These are phyloP conservation scores for Areca catechu DNA, from an alignment of 176 grass and related monocot species.

Conservation along the genomic window DNA sequence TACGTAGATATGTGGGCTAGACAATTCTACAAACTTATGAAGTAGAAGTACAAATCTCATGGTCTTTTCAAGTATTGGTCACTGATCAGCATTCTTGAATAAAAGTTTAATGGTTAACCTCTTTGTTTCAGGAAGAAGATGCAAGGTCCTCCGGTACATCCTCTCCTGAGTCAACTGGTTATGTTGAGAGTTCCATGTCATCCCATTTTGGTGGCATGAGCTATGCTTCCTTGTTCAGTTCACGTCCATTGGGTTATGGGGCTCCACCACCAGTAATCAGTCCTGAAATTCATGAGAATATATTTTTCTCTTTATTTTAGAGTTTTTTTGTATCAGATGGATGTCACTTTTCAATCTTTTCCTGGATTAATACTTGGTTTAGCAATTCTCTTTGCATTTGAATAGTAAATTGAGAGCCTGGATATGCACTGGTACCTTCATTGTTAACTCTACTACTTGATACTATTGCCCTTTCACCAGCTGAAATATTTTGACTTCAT, in stretches of 20 bases:
- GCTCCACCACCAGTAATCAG: constrained; percentile 25
- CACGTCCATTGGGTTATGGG: constrained; percentile 71
- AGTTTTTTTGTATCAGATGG: too few species aligned
- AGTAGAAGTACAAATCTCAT: constrained; percentile 38
- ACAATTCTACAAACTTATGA: constrained; percentile 93
- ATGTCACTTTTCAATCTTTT: too few species aligned
- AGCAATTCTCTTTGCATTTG: too few species aligned
- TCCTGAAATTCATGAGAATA: too few species aligned
- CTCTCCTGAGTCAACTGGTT: constrained; percentile 89
- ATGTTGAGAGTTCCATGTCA: constrained; percentile 95
- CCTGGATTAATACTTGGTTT: too few species aligned
- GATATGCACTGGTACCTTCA: too few species aligned
- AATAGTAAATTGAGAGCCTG: too few species aligned
- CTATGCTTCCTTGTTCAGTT: constrained; percentile 95
- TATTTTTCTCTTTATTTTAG: too few species aligned
- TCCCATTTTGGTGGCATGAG: constrained; percentile 96
- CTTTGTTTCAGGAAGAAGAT: constrained; percentile 83
- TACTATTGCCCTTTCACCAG: too few species aligned
- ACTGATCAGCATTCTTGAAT: constrained; percentile 1
- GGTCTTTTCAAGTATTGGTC: too few species aligned
- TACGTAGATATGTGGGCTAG: constrained; percentile 99
- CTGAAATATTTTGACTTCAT: too few species aligned
- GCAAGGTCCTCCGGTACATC: constrained; percentile 83
- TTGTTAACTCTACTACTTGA: too few species aligned
- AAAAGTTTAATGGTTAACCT: neutral